phyloP scores from a whole-genome alignment of 345 rosid species.

The Eucalyptus grandis region DNA sequence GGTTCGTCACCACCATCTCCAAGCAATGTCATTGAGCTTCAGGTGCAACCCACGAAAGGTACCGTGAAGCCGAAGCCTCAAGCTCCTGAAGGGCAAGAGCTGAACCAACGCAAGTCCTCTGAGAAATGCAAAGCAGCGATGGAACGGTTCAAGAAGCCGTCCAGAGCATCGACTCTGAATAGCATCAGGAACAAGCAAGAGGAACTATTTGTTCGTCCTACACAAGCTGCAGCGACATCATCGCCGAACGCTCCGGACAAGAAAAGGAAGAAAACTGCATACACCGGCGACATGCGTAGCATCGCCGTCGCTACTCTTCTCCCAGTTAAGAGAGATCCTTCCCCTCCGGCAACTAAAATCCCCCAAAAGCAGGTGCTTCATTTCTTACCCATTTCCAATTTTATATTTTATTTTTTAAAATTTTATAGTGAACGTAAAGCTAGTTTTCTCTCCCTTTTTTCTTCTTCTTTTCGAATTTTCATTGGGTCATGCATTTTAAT shows the following conservation, averaged over 20 bases:
- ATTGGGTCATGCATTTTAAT: neutral
- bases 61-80: conserved; percentile 5
- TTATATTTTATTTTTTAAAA: neutral
- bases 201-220: conserved; percentile 44
- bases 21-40: neutral
- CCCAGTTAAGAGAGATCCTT: conserved; percentile 64
- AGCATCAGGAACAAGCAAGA: conserved; percentile 46
- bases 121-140: conserved; percentile 22
- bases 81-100: neutral
- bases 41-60: conserved; percentile 2
- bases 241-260: conserved; percentile 25
- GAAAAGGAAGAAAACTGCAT: conserved; percentile 45
- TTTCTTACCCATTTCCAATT: neutral
- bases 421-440: neutral
- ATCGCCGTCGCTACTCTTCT: conserved; percentile 33
- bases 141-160: conserved; percentile 28
- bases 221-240: conserved; percentile 4
- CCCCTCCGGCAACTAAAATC: conserved; percentile 39
- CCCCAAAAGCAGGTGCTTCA: conserved; percentile 46
- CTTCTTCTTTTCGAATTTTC: neutral
- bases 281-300: conserved; percentile 26
- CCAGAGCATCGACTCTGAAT: conserved; percentile 15
- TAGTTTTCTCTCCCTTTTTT: neutral
- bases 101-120: neutral
- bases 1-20: neutral